Conservation (phyloP, 495 filamentous ascomycete species). For the Platismatia glauca region DNA sequence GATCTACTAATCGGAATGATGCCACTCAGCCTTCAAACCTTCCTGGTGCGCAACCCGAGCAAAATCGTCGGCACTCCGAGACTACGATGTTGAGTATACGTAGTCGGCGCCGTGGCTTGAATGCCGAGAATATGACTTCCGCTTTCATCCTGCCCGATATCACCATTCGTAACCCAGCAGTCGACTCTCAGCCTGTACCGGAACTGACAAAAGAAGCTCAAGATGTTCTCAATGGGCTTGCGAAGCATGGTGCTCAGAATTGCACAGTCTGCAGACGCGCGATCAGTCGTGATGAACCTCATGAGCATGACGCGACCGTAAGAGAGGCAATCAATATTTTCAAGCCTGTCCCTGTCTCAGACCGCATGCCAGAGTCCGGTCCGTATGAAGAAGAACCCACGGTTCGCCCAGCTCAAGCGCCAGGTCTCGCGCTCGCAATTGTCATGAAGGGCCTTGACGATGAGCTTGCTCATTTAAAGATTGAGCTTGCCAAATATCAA, state of each 20-base stretch:
- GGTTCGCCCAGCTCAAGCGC: slow-evolving; percentile 64
- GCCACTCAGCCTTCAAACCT: slow-evolving; percentile 1
- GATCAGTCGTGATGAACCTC: slow-evolving; percentile 28
- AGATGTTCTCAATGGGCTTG: slow-evolving; percentile 48
- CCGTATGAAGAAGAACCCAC: slow-evolving; percentile 61
- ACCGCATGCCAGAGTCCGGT: slow-evolving; percentile 46
- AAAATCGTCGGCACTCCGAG: slow-evolving; percentile 41
- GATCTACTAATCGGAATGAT: neutral
- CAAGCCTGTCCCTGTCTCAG: slow-evolving; percentile 63
- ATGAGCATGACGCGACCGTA: slow-evolving; percentile 21
- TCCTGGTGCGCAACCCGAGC: slow-evolving; percentile 8
- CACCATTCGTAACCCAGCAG: slow-evolving; percentile 39
- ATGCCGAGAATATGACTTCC: slow-evolving; percentile 64
- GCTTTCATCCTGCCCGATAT: slow-evolving; percentile 69
- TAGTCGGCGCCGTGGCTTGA: slow-evolving; percentile 18
- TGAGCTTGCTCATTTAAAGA: slow-evolving; percentile 72
- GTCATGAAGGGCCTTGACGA: slow-evolving; percentile 75
- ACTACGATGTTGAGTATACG: slow-evolving; percentile 27
- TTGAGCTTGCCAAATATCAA: slow-evolving; percentile 51
- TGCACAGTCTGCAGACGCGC: slow-evolving; percentile 63
- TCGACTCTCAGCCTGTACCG: slow-evolving; percentile 29
- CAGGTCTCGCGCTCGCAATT: slow-evolving; percentile 64
- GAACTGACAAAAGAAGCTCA: slow-evolving; percentile 43
- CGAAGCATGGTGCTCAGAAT: slow-evolving; percentile 57
- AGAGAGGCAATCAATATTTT: slow-evolving; percentile 54